phyloP scores from a whole-genome alignment of 2,329 filamentous ascomycete species.

The Pyrenochaeta sp. region DNA sequence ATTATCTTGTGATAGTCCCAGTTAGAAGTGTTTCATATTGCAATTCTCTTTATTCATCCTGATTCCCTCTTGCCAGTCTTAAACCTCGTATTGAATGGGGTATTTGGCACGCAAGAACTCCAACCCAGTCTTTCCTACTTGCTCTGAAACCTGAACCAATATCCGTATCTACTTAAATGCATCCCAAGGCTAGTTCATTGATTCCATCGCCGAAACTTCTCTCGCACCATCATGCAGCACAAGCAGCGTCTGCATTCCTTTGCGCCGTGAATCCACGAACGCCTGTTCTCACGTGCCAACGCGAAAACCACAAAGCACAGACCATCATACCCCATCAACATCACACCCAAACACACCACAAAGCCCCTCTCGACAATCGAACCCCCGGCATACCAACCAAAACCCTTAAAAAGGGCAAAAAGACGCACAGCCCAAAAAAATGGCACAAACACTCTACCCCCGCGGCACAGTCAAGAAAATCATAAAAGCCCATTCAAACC shows the following conservation, averaged over 20 bases:
- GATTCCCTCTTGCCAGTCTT: not conserved
- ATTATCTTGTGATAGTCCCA: slow-evolving; percentile 53
- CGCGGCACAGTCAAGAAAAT: slow-evolving; percentile 87
- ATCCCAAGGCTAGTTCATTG: too few species aligned
- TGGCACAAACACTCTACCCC: slow-evolving; percentile 78
- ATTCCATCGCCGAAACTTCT: too few species aligned
- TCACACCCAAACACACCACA: slow-evolving; percentile 2
- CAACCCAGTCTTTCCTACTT: not conserved
- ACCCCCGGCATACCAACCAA: not conserved
- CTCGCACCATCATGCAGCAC: too few species aligned
- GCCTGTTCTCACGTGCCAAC: slow-evolving; percentile 29
- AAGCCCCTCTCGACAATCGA: not conserved
- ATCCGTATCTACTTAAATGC: not conserved
- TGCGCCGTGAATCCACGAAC: not conserved
- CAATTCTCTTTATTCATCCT: slow-evolving; percentile 39
- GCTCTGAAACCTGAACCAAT: not conserved
- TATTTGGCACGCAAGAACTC: not conserved
- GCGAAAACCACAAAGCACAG: slow-evolving; percentile 25
- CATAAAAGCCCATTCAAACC: slow-evolving; percentile 85
- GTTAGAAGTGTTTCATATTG: slow-evolving; percentile 50
- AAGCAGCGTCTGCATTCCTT: not conserved
- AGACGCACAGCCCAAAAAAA: slow-evolving; percentile 29
- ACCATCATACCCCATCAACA: slow-evolving; percentile 12
- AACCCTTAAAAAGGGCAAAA: not conserved
- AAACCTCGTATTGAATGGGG: not conserved